Evolutionary conservation across 495 filamentous ascomycete species (phyloP), one percentile per base, ranked within the genome.

Genomic region (Thermothielavioides terrestris): DNA sequence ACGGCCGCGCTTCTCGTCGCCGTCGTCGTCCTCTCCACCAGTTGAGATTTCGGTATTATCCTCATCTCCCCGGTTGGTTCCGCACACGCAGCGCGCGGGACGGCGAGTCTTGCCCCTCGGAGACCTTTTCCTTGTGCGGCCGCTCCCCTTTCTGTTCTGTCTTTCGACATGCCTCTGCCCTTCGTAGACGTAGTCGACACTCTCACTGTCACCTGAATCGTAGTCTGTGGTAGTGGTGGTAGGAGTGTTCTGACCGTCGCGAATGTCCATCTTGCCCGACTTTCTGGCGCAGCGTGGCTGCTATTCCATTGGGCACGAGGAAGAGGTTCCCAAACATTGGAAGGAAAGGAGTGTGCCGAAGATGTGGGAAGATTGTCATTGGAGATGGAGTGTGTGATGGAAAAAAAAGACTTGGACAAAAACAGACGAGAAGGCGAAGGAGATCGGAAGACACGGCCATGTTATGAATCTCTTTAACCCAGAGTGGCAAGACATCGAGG

Each of bases 171-270:
- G 21, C 27, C 23, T 42, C 25, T 46, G 28, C 14, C 51, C 48
- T 39, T 59, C 41, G 51, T 61, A 64, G 40, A 56, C 53, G 27
- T 56, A 61, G 42, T 50, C 52, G 22, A 57, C 48, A 1, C 51
- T 46, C 34, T 55, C 61, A 18, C 55, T 61, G 17, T 58, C 61
- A 46, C 58, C 61, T 28, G 61, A 64, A 32, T 64, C 61, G 41
- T 54, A 64, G 43, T 64, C 61, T 15, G 58, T 64, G 15, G 58
- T 64, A 35, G 55, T 52, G 34, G 49, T 56, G 10, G 36, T 47
- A 20, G 32, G 10, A 31, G 46, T 31, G 30, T 26, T 49, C 15
- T 31, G 43, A 7, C 45, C 44, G 39, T 56, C 55, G 43, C 20
- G 46, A 37, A 18, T 34, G 50, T 50, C 54, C 54, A 56, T 57